Percentiles rank a stretch among this genome's conserved stretches.
phyloP scores from a whole-genome alignment of 169 alveolate species.

The Eimeria brunetti region DNA sequence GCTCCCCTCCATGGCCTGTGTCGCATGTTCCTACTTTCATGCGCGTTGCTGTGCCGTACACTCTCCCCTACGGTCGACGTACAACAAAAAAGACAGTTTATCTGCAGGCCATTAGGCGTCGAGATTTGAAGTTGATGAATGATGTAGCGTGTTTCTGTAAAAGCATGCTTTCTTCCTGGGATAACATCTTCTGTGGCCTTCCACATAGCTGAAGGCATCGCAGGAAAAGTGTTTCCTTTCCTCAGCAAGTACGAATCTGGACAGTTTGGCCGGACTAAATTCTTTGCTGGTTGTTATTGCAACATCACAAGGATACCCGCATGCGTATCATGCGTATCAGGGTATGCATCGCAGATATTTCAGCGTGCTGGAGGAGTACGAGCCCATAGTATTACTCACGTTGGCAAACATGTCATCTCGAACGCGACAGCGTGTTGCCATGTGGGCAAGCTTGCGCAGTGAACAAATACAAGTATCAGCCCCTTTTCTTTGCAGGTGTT shows the following conservation, averaged over 20 bases:
- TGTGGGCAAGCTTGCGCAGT: not conserved
- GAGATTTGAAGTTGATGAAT: not conserved
- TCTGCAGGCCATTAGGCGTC: not conserved
- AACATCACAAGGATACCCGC: not conserved
- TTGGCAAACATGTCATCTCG: not conserved
- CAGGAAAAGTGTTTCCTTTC: not conserved
- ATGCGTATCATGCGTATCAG: not conserved
- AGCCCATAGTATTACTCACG: too few species aligned
- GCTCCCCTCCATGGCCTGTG: not conserved
- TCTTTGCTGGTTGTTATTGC: not conserved
- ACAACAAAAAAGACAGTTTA: not conserved
- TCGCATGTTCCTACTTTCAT: not conserved
- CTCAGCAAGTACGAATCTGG: not conserved
- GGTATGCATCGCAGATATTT: not conserved
- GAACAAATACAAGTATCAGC: not conserved
- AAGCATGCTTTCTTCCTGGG: not conserved
- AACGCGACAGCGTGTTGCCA: not conserved
- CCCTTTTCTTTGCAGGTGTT: not conserved
- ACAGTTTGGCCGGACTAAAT: not conserved
- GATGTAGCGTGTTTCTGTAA: not conserved
- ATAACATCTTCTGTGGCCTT: not conserved
- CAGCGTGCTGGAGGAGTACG: not conserved
- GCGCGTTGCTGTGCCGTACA: not conserved
- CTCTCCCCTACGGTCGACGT: not conserved
- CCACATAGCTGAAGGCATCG: not conserved